Conservation (phyloP, 2,329 filamentous ascomycete genomes). For the Penicillium polonicum region DNA sequence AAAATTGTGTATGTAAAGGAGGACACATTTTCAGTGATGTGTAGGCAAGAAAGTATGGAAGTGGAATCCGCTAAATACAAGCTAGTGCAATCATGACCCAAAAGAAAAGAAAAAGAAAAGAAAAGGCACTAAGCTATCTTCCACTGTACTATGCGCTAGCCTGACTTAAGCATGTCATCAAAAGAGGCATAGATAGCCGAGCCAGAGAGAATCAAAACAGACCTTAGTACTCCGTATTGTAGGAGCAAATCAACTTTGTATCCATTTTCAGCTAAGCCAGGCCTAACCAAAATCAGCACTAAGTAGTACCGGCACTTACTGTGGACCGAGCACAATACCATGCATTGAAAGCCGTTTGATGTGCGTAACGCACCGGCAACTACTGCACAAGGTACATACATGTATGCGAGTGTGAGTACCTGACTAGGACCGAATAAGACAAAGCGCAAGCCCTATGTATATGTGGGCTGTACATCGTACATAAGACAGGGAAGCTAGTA, state of each 20-base stretch:
- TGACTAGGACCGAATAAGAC: constrained; percentile 4
- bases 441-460: neutral
- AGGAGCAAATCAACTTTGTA: neutral
- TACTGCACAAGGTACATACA: constrained; percentile 1
- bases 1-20: neutral
- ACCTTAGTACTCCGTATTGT: no score
- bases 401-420: neutral
- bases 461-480: neutral
- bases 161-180: neutral
- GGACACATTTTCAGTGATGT: neutral
- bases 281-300: neutral
- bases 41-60: neutral
- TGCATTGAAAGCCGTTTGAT: neutral
- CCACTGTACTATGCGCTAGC: neutral
- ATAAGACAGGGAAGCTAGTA: constrained; percentile 1
- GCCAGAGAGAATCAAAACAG: neutral
- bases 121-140: neutral
- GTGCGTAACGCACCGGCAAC: neutral
- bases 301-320: neutral
- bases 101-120: neutral
- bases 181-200: neutral
- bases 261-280: neutral
- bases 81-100: neutral
- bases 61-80: neutral
- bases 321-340: neutral